phyloP scores from a whole-genome alignment of 73 alveolate species.

The Durusdinium trenchii region DNA sequence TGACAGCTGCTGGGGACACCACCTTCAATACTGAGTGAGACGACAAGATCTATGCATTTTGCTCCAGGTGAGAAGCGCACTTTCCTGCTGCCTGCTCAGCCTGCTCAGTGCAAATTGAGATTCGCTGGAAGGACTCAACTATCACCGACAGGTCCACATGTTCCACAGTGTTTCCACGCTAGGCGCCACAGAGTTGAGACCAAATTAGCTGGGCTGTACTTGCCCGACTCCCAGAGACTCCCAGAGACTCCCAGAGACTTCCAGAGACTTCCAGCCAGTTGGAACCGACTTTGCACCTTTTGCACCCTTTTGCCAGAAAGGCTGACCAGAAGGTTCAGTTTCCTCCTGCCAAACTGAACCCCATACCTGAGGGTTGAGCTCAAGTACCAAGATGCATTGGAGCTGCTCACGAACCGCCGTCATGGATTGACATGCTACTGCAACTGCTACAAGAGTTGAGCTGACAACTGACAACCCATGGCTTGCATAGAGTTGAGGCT shows the following conservation, averaged over 20 bases:
- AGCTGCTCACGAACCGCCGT: slow-evolving; percentile 70
- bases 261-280: background rate
- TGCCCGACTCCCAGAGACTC: slow-evolving; percentile 28
- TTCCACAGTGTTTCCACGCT: background rate
- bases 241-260: background rate
- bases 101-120: background rate
- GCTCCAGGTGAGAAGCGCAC: slow-evolving; percentile 63
- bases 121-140: background rate
- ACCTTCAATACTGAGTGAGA: no score
- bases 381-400: slow-evolving; percentile 82
- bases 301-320: background rate
- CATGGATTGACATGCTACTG: no score
- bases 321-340: background rate
- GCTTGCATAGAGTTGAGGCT: no score
- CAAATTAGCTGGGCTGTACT: slow-evolving; percentile 66
- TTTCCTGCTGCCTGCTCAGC: slow-evolving; percentile 23
- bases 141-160: no score
- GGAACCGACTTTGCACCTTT: background rate
- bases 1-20: no score
- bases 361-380: slow-evolving; percentile 71
- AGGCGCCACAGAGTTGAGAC: slow-evolving; percentile 95
- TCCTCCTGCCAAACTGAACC: background rate
- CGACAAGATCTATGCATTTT: background rate
- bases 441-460: no score
- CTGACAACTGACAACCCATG: no score